Evolutionary conservation across 495 filamentous ascomycete species (phyloP), one percentile per base, ranked within the genome.

Genomic region (Lasiosphaeriaceae sp.): DNA sequence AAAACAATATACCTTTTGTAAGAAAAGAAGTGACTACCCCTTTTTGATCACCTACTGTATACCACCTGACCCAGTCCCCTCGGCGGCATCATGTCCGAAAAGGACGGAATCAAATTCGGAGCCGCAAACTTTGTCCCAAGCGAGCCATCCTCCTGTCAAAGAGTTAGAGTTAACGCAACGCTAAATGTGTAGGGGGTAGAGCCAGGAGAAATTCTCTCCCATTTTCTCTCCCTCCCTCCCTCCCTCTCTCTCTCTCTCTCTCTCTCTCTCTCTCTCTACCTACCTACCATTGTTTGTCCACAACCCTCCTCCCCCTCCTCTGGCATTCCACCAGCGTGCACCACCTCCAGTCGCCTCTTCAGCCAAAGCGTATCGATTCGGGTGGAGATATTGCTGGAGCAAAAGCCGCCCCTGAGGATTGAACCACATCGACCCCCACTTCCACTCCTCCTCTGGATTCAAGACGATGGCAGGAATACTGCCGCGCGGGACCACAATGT

Each of bases 401-500:
- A 57, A 21, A 3, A 52, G 11, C 19, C 26, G 34, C 17, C 51
- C 52, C 26, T 54, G 24, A 51, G 3, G 34, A 8, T 22, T 19
- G 19, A 50, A 55, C 51, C 52, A 59, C 52, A 59, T 54, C 14
- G 17, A 29, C 4, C 35, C 17, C 57, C 57, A 59, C 50, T n/a
- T n/a, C n/a, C 34, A 55, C 22, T 55, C 52, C 39, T 44, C 52
- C 9, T 3, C 43, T 2, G 12, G 19, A 7, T 31, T n/a, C n/a
- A n/a, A n/a, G n/a, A n/a, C n/a, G n/a, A 59, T 46, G 8, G 57
- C 31, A 16, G 57, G 50, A 21, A 59, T 51, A 23, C 52, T 59
- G 12, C 45, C 50, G 3, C 57, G 26, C 9, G 57, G 57, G 31
- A 55, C 57, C 23, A 20, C 51, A 6, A 55, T 23, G 52, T 59